Evolutionary conservation across 1,139 yeast genomes (phyloP).

Genomic region (Candida neerlandica): DNA sequence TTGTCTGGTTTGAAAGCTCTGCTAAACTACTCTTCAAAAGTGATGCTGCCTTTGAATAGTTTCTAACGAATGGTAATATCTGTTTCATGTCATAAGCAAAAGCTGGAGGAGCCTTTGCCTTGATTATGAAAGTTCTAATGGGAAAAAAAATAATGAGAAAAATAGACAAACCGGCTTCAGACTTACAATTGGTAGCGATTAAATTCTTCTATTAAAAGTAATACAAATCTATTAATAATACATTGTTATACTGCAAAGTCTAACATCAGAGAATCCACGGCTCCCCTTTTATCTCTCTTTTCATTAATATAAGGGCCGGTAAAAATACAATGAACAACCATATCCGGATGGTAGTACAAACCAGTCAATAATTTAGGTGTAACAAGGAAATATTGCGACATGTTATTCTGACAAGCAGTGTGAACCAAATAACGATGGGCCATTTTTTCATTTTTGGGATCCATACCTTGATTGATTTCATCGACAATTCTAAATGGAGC

Average conservation of each 20-base stretch:
- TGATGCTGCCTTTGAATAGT: not conserved
- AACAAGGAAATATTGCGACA: slow-evolving; percentile 82
- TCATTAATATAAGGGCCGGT: slow-evolving; percentile 52
- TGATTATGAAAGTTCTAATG: not conserved
- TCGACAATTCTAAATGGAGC: slow-evolving; percentile 97
- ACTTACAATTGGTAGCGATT: not conserved
- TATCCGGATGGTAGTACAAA: slow-evolving; percentile 73
- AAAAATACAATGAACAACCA: slow-evolving; percentile 88
- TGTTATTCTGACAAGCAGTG: slow-evolving; percentile 67
- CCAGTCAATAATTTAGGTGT: slow-evolving; percentile 90
- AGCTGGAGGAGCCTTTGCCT: not conserved
- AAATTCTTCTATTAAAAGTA: not conserved
- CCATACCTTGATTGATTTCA: slow-evolving; percentile 99
- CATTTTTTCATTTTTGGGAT: slow-evolving; percentile 84
- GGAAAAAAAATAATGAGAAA: not conserved
- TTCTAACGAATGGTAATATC: not conserved
- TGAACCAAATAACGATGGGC: slow-evolving; percentile 88
- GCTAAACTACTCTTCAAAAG: not conserved
- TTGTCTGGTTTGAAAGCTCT: not conserved
- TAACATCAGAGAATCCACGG: slow-evolving; percentile 28
- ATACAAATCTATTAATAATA: not conserved
- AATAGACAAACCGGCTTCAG: not conserved
- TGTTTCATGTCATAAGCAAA: not conserved
- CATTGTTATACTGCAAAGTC: slow-evolving; percentile 24
- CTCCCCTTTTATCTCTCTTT: slow-evolving; percentile 12